Evolutionary conservation across 805 yeast genomes (phyloP).

Genomic region (Schizosaccharomyces lindneri): DNA sequence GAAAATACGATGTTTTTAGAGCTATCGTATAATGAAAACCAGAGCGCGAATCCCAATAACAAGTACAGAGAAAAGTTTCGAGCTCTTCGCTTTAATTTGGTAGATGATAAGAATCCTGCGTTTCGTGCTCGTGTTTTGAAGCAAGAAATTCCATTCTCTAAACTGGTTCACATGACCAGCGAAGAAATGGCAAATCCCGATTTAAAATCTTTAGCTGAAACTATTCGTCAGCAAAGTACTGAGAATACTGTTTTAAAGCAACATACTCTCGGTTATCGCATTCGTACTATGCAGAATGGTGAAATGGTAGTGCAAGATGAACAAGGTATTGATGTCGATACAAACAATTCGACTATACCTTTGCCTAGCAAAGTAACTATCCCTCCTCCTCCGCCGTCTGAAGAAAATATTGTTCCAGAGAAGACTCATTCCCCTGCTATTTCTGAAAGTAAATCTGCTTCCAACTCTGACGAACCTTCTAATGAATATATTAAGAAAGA

Average conservation of each 20-base stretch:
- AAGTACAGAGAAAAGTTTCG: slow-evolving; percentile 43
- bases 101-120: slow-evolving; percentile 28
- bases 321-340: background rate
- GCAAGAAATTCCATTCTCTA: slow-evolving; percentile 27
- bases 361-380: too few species aligned
- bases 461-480: background rate
- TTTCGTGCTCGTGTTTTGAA: slow-evolving; percentile 34
- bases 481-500: background rate
- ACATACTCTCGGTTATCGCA: background rate
- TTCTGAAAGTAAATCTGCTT: background rate
- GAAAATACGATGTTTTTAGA: background rate
- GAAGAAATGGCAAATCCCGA: slow-evolving; percentile 65
- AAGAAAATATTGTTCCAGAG: background rate
- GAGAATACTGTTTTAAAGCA: slow-evolving; percentile 31
- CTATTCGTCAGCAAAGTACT: slow-evolving; percentile 43
- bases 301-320: background rate
- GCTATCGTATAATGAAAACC: background rate
- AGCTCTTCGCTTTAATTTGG: slow-evolving; percentile 34
- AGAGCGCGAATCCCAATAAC: background rate
- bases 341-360: too few species aligned
- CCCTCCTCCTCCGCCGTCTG: background rate
- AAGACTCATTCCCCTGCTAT: background rate
- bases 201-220: slow-evolving; percentile 40
- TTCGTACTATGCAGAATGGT: background rate
- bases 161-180: slow-evolving; percentile 38